These are phyloP conservation scores for Austroboletus festivus DNA, from an alignment of 768 basidiomycete species.

Conservation along the genomic window DNA sequence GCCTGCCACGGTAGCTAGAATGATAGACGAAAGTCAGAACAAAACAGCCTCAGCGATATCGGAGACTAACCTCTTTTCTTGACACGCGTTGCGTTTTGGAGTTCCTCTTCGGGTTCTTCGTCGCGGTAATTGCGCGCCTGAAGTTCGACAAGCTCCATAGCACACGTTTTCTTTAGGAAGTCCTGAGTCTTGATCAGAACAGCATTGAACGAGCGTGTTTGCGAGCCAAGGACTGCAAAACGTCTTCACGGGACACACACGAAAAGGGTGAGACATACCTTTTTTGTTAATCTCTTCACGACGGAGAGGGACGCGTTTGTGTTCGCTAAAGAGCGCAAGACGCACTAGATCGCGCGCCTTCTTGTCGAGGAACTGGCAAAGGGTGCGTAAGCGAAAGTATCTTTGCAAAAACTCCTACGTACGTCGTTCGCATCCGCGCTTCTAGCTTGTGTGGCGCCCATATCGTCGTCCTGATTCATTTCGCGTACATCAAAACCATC, in stretches of 20 bases:
- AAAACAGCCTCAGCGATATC: too few species aligned
- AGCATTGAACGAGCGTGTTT: constrained; percentile 56
- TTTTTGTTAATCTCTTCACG: constrained; percentile 88
- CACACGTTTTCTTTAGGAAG: constrained; percentile 63
- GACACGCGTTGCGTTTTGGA: constrained; percentile 49
- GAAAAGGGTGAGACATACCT: constrained; percentile 39
- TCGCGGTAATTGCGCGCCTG: constrained; percentile 51
- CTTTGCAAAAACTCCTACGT: neutral
- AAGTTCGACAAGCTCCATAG: constrained; percentile 83
- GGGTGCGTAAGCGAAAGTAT: neutral
- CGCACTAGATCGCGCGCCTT: constrained; percentile 73
- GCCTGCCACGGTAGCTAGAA: constrained; percentile 46
- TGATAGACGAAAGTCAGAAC: neutral
- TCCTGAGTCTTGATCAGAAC: constrained; percentile 65
- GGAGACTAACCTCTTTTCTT: constrained; percentile 82
- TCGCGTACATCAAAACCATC: constrained; percentile 22
- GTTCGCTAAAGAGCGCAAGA: constrained; percentile 78
- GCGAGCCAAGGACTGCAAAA: constrained; percentile 44
- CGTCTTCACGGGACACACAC: neutral
- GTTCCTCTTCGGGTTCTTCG: constrained; percentile 39
- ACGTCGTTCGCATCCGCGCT: constrained; percentile 23
- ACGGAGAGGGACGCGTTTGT: constrained; percentile 59
- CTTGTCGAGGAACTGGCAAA: constrained; percentile 55
- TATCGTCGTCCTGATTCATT: constrained; percentile 15
- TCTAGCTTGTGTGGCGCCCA: constrained; percentile 30